A percentile compares a stretch with the other conserved stretches of the same genome.
phyloP scores from a whole-genome alignment of 371 early-diverging fungal species.

The Coemansia sp. region DNA sequence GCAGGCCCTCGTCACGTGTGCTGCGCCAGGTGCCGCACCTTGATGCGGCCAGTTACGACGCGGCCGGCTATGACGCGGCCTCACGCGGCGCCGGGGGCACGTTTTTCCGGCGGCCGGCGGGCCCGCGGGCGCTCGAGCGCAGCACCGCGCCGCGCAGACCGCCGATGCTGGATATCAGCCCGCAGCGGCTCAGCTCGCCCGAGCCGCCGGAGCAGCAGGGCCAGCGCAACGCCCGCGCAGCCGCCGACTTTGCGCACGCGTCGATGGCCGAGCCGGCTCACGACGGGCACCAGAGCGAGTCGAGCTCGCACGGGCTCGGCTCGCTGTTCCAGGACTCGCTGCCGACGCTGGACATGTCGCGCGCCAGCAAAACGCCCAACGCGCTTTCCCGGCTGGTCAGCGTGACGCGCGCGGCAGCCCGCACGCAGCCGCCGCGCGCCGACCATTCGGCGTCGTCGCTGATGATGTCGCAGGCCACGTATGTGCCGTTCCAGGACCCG shows the following conservation, averaged over 20 bases:
- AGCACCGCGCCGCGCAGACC: slow-evolving; percentile 9
- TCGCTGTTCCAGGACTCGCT: slow-evolving; percentile 36
- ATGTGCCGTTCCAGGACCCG: slow-evolving; percentile 49
- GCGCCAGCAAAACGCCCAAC: background rate
- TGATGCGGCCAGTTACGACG: background rate
- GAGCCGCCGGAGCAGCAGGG: background rate
- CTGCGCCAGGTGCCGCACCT: slow-evolving; percentile 29
- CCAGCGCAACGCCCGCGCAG: slow-evolving; percentile 25
- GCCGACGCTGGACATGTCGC: slow-evolving; percentile 17
- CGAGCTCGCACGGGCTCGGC: slow-evolving; percentile 34
- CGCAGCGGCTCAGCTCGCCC: background rate
- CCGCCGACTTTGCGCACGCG: background rate
- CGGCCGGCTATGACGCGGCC: too few species aligned
- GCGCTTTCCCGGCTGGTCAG: slow-evolving; percentile 11
- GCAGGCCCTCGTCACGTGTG: slow-evolving; percentile 26
- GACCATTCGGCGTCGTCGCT: slow-evolving; percentile 3
- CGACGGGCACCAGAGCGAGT: background rate
- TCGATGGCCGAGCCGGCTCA: background rate
- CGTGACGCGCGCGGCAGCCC: background rate
- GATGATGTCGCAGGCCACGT: background rate
- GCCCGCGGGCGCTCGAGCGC: slow-evolving; percentile 24
- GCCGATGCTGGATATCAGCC: slow-evolving; percentile 3
- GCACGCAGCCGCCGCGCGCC: background rate
- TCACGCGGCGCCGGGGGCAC: background rate
- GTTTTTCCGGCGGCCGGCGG: slow-evolving; percentile 8